Evolutionary conservation across 371 early-diverging fungal genomes (phyloP).

Genomic region (Mucor racemosus): DNA sequence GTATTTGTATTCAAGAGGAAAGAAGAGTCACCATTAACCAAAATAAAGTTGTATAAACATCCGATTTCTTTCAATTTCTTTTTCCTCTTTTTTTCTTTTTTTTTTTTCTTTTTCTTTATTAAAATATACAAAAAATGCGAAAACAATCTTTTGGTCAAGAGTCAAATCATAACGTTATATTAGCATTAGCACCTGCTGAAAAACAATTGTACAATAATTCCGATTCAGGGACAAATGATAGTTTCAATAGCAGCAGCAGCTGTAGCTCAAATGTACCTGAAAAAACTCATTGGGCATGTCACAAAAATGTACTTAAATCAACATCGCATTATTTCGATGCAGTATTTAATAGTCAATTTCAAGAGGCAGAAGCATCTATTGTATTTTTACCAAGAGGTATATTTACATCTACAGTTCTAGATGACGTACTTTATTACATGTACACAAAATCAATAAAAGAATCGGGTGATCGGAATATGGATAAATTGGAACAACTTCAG

Average conservation of each 20-base stretch:
- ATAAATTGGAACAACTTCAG: conserved; percentile 20
- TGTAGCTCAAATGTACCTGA: conserved; percentile 19
- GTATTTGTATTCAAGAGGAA: conserved; percentile 34
- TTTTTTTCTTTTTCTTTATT: conserved; percentile 13
- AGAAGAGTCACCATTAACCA: conserved; percentile 20
- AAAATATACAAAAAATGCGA: conserved; percentile 10
- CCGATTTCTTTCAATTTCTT: conserved; percentile 18
- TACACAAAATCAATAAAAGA: conserved; percentile 28
- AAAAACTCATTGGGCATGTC: conserved; percentile 36
- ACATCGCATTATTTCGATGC: conserved; percentile 45
- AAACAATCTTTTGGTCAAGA: conserved; percentile 1
- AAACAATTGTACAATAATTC: neutral
- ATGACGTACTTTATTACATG: conserved; percentile 39
- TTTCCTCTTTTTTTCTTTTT: conserved; percentile 9
- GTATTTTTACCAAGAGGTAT: conserved; percentile 41
- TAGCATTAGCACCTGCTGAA: conserved; percentile 28
- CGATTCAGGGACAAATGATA: conserved; percentile 1
- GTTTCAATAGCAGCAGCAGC: neutral
- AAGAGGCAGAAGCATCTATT: conserved; percentile 42
- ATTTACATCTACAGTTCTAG: conserved; percentile 33
- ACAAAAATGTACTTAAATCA: conserved; percentile 41
- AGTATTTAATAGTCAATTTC: conserved; percentile 45
- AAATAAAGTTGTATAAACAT: conserved; percentile 12
- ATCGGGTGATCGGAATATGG: conserved; percentile 25
- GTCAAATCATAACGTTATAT: conserved; percentile 32